These are phyloP conservation scores for Aquilaria yunnanensis DNA, from an alignment of 345 rosid species.

Conservation along the genomic window DNA sequence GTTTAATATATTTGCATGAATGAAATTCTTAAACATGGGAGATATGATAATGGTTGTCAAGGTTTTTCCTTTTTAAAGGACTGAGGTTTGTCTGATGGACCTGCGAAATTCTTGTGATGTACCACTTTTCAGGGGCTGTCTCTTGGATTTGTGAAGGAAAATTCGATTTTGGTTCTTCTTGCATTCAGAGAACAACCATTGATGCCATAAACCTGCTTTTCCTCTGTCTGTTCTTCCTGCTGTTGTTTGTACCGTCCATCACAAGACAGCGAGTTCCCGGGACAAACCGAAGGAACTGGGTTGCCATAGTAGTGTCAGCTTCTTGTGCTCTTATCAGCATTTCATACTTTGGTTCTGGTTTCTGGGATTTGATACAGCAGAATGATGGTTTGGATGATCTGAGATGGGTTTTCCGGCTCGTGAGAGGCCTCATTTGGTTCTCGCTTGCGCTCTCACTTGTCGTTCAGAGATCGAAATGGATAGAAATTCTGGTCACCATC, in stretches of 20 bases:
- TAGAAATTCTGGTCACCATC: constrained; percentile 25
- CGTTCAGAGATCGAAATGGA: constrained; percentile 39
- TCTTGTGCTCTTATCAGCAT: constrained; percentile 43
- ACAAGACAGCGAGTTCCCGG: constrained; percentile 10
- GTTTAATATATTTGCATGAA: too few species aligned
- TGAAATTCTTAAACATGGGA: too few species aligned
- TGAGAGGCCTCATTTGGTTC: constrained; percentile 54
- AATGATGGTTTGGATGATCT: constrained; percentile 4
- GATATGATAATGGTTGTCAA: too few species aligned
- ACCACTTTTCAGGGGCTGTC: constrained; percentile 26
- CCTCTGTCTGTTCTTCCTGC: constrained; percentile 46
- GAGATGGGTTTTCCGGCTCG: constrained; percentile 29
- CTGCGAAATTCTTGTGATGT: too few species aligned
- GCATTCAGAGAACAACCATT: constrained; percentile 49
- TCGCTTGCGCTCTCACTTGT: constrained; percentile 57
- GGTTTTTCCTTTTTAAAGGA: too few species aligned
- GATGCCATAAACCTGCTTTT: constrained; percentile 51
- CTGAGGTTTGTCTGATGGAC: too few species aligned
- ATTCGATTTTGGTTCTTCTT: constrained; percentile 34
- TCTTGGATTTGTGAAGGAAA: constrained; percentile 48
- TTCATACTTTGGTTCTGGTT: constrained; percentile 26
- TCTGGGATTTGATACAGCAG: constrained; percentile 25
- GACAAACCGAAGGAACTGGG: constrained; percentile 33
- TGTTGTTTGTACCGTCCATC: constrained; percentile 29
- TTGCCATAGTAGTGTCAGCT: constrained; percentile 28